phyloP scores from a whole-genome alignment of 139 green algal genomes.

The Chlorella sp. region DNA sequence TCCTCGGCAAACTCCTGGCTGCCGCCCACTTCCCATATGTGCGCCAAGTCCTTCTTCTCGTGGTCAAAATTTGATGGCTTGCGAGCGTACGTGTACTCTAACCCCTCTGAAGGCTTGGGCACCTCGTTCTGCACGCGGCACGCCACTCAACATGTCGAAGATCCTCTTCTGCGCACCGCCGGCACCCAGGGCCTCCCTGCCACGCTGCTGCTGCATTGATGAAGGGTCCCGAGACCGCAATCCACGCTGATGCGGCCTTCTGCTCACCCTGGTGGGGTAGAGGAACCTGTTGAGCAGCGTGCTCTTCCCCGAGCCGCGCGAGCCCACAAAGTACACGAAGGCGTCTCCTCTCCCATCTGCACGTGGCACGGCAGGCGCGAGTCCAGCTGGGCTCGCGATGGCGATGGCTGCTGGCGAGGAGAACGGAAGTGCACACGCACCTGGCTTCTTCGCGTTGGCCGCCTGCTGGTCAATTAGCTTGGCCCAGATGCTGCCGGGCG shows the following conservation, averaged over 20 bases:
- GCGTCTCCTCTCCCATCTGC: conserved; percentile 44
- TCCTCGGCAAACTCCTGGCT: conserved; percentile 50
- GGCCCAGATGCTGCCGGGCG: conserved; percentile 39
- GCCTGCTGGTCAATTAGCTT: conserved; percentile 36
- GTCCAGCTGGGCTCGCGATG: too few species aligned
- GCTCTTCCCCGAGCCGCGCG: conserved; percentile 47
- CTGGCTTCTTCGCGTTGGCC: conserved; percentile 33
- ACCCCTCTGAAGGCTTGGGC: conserved; percentile 54
- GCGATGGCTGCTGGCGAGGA: not conserved
- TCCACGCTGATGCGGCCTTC: not conserved
- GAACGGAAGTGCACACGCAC: not conserved
- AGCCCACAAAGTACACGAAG: conserved; percentile 55
- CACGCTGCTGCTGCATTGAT: too few species aligned
- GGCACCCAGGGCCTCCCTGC: too few species aligned
- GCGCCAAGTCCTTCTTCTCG: conserved; percentile 61
- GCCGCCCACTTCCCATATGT: conserved; percentile 69
- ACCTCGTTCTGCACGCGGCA: conserved; percentile 25
- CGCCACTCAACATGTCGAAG: not conserved
- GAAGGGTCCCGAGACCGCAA: too few species aligned
- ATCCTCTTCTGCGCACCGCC: too few species aligned
- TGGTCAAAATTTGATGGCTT: conserved; percentile 39
- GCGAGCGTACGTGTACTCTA: conserved; percentile 62
- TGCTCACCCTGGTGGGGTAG: conserved; percentile 42
- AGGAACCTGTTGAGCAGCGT: conserved; percentile 63
- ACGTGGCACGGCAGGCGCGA: not conserved